phyloP scores from a whole-genome alignment of 164 flowering plant species.

The Macadamia tetraphylla region DNA sequence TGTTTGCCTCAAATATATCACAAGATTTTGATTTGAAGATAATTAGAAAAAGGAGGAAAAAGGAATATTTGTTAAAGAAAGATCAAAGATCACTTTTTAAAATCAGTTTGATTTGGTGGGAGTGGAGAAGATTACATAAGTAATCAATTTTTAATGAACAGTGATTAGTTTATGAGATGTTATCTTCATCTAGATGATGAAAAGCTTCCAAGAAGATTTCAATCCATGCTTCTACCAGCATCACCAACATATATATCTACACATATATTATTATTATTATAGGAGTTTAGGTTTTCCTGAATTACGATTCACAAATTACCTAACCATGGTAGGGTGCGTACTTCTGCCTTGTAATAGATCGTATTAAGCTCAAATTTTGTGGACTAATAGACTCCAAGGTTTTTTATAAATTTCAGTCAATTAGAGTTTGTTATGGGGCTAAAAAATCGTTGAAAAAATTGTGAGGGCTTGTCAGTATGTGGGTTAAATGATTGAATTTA shows the following conservation, averaged over 20 bases:
- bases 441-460: too few relatives aligned
- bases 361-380: too few relatives aligned
- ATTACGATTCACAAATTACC: too few relatives aligned
- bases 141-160: slow-evolving; percentile 4
- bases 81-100: neutral
- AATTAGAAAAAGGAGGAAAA: neutral
- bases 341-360: too few relatives aligned
- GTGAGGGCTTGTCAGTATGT: too few relatives aligned
- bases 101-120: slow-evolving; percentile 13
- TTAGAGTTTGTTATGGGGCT: too few relatives aligned
- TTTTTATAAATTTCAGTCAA: too few relatives aligned
- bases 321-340: too few relatives aligned
- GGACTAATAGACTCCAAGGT: too few relatives aligned
- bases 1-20: neutral
- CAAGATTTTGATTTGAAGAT: slow-evolving; percentile 1
- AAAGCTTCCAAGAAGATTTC: slow-evolving; percentile 41
- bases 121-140: slow-evolving; percentile 6
- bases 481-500: too few relatives aligned
- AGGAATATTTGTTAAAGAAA: neutral
- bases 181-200: slow-evolving; percentile 16
- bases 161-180: too few relatives aligned
- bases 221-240: slow-evolving; percentile 10
- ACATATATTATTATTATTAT: neutral
- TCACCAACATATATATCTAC: neutral
- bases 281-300: too few relatives aligned